phyloP scores from a whole-genome alignment of 192 early-diverging fungal species.

The Phlyctochytrium arcticum region DNA sequence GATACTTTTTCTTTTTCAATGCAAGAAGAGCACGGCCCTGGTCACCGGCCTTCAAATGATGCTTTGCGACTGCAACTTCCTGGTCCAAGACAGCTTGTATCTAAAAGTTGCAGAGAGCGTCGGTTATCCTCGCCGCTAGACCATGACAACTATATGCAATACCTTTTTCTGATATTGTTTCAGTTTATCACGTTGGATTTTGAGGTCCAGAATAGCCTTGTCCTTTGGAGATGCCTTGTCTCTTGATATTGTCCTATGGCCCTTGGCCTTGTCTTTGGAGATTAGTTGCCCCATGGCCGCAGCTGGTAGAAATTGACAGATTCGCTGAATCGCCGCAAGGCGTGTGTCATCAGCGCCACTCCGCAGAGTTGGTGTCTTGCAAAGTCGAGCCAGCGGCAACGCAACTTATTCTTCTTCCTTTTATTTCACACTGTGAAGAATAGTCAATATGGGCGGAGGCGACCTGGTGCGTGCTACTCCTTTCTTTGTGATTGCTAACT shows the following conservation, averaged over 20 bases:
- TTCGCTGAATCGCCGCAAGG: no score
- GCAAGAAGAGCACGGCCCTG: constrained; percentile 81
- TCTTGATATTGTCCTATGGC: no score
- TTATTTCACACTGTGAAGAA: no score
- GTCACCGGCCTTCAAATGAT: constrained; percentile 68
- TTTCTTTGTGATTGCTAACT: constrained; percentile 57
- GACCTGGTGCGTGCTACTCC: constrained; percentile 20
- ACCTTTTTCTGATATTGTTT: constrained; percentile 89
- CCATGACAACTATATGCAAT: neutral
- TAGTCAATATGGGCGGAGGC: constrained; percentile 32
- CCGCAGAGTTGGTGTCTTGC: no score
- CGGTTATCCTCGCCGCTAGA: neutral
- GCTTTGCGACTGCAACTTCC: constrained; percentile 76
- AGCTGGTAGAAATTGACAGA: no score
- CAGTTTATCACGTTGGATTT: constrained; percentile 91
- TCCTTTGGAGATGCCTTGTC: constrained; percentile 71
- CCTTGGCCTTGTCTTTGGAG: constrained; percentile 13
- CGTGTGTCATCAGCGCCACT: no score
- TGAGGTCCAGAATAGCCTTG: constrained; percentile 91
- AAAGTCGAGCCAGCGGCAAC: no score
- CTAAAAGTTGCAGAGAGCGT: constrained; percentile 31
- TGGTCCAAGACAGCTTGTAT: constrained; percentile 73
- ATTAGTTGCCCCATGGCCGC: constrained; percentile 29
- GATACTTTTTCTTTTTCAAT: constrained; percentile 94
- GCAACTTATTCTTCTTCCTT: no score